phyloP scores from a whole-genome alignment of 2,329 filamentous ascomycete species.

The Alternaria gansuensis region DNA sequence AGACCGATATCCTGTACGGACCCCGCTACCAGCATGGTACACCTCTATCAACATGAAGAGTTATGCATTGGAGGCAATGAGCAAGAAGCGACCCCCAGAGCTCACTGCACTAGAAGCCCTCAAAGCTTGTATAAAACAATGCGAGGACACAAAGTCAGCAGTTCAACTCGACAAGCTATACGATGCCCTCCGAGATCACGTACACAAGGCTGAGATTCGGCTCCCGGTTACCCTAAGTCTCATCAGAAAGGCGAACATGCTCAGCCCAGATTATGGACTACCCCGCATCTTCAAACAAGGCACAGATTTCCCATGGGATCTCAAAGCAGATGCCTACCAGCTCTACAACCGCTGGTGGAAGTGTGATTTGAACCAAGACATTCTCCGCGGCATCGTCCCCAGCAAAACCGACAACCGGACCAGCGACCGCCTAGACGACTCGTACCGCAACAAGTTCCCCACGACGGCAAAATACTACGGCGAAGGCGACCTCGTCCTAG shows the following conservation, averaged over 20 bases:
- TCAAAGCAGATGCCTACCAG: slow-evolving; percentile 58
- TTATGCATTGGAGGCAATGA: slow-evolving; percentile 10
- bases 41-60: slow-evolving; percentile 14
- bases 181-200: slow-evolving; percentile 46
- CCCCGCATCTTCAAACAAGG: slow-evolving; percentile 52
- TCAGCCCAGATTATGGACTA: slow-evolving; percentile 51
- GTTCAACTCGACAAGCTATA: slow-evolving; percentile 28
- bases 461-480: slow-evolving; percentile 50
- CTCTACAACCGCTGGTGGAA: slow-evolving; percentile 59
- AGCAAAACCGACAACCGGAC: slow-evolving; percentile 31
- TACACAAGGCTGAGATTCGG: slow-evolving; percentile 54
- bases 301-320: slow-evolving; percentile 55
- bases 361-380: slow-evolving; percentile 55
- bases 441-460: slow-evolving; percentile 30
- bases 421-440: slow-evolving; percentile 37
- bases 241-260: slow-evolving; percentile 49
- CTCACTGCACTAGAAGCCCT: slow-evolving; percentile 32
- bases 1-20: slow-evolving; percentile 3
- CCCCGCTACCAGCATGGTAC: slow-evolving; percentile 27
- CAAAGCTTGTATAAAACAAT: slow-evolving; percentile 36
- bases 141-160: slow-evolving; percentile 20
- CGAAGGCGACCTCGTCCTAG: slow-evolving; percentile 54
- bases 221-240: slow-evolving; percentile 44
- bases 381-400: slow-evolving; percentile 57
- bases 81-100: slow-evolving; percentile 28